These are phyloP conservation scores for Aurifilum marmelostoma DNA, from an alignment of 2,329 filamentous ascomycete genomes.

Conservation along the genomic window DNA sequence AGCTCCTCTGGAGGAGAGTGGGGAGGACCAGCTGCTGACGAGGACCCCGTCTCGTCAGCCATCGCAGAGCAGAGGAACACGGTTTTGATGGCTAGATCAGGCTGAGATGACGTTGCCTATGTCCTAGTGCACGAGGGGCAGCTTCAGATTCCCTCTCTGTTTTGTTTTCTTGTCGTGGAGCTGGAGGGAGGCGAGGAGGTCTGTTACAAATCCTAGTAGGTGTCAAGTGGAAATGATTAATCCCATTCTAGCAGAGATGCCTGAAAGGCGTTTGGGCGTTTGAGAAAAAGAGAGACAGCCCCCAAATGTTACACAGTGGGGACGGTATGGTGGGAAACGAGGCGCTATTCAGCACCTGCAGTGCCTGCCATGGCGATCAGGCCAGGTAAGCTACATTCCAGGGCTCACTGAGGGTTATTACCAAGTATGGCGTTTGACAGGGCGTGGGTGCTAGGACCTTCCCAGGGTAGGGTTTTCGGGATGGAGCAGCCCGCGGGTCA, in stretches of 20 bases:
- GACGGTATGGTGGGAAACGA: not conserved
- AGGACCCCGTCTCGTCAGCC: conserved; percentile 42
- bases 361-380: conserved; percentile 12
- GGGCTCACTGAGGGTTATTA: no score
- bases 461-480: not conserved
- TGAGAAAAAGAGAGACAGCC: not conserved
- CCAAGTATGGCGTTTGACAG: no score
- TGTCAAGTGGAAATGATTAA: not conserved
- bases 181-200: not conserved
- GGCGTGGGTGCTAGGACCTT: no score
- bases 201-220: not conserved
- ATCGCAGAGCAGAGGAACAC: conserved; percentile 35
- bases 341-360: not conserved
- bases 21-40: conserved; percentile 32
- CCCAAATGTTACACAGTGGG: not conserved
- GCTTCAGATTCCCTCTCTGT: not conserved
- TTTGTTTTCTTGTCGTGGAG: not conserved
- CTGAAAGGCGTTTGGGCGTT: not conserved
- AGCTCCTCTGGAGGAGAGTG: conserved; percentile 33
- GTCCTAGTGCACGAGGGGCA: not conserved
- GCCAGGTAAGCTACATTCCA: conserved; percentile 15
- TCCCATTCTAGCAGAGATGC: not conserved
- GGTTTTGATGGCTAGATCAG: not conserved
- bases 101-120: not conserved
- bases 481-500: conserved; percentile 1